These are phyloP conservation scores for Aspergillus sp. DNA, from an alignment of 2,329 filamentous ascomycete species.

Conservation along the genomic window DNA sequence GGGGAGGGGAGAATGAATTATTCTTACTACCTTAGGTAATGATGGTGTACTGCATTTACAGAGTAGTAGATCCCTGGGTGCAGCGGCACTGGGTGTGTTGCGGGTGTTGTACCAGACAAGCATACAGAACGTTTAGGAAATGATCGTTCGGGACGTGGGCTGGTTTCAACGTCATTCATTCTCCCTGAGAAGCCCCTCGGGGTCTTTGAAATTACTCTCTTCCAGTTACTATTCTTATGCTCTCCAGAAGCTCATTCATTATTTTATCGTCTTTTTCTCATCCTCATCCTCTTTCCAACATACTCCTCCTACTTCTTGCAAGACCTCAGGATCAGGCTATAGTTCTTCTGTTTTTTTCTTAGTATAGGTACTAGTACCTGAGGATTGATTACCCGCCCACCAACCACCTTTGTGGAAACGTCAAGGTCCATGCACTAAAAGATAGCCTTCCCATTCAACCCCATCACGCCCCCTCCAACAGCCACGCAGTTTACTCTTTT, in stretches of 20 bases:
- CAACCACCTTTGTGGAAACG: background rate
- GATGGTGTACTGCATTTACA: too few relatives aligned
- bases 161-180: background rate
- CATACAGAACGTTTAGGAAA: background rate
- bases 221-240: background rate
- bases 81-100: background rate
- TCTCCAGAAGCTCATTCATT: too few relatives aligned
- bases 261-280: too few relatives aligned
- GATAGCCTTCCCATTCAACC: conserved; percentile 15
- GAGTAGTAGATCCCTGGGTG: too few relatives aligned
- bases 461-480: conserved; percentile 11
- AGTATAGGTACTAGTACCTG: background rate
- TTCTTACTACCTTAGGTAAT: too few relatives aligned
- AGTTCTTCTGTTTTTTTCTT: background rate
- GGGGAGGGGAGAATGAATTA: too few relatives aligned
- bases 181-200: background rate
- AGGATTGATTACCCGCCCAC: background rate
- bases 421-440: conserved; percentile 10
- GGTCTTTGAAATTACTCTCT: background rate
- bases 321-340: background rate
- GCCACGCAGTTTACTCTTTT: conserved; percentile 17
- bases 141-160: background rate
- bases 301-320: background rate
- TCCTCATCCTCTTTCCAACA: too few relatives aligned
- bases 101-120: background rate